Evolutionary conservation across 2,329 filamentous ascomycete genomes (phyloP).

Genomic region (Alternaria ethzedia): DNA sequence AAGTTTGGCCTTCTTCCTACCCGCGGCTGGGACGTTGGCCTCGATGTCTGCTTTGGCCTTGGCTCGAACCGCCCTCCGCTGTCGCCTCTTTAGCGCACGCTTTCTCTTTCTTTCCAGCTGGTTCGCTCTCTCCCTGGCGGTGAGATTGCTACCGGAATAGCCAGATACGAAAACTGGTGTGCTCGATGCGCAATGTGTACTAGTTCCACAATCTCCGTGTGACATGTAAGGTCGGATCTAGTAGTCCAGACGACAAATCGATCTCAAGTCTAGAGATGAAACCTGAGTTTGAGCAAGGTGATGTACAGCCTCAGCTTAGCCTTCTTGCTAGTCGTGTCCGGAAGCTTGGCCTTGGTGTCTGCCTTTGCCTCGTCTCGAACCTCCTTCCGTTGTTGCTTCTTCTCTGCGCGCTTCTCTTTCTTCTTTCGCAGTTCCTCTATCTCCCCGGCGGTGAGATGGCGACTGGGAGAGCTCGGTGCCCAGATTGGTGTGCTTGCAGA

Average conservation of each 20-base stretch:
- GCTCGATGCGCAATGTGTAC: neutral
- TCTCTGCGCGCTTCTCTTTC: neutral
- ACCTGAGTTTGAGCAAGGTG: neutral
- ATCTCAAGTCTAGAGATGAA: neutral
- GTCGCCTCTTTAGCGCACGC: neutral
- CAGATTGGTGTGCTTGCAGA: neutral
- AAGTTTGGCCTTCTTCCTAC: neutral
- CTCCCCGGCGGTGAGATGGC: neutral
- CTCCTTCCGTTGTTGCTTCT: neutral
- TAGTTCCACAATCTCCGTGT: neutral
- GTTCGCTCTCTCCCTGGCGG: no score
- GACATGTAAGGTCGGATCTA: neutral
- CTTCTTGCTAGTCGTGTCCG: neutral
- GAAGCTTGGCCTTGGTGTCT: neutral
- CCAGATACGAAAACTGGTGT: accelerated
- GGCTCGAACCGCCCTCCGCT: neutral
- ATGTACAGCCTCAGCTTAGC: neutral
- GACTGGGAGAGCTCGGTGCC: no score
- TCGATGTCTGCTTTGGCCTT: neutral
- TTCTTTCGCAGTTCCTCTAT: neutral
- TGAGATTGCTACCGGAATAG: neutral
- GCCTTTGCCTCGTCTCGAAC: neutral
- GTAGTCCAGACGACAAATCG: neutral
- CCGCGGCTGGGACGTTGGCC: neutral
- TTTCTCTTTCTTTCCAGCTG: no score